These are phyloP conservation scores for Exsudoporus floridanus DNA, from an alignment of 1,284 basidiomycete species.

Conservation along the genomic window DNA sequence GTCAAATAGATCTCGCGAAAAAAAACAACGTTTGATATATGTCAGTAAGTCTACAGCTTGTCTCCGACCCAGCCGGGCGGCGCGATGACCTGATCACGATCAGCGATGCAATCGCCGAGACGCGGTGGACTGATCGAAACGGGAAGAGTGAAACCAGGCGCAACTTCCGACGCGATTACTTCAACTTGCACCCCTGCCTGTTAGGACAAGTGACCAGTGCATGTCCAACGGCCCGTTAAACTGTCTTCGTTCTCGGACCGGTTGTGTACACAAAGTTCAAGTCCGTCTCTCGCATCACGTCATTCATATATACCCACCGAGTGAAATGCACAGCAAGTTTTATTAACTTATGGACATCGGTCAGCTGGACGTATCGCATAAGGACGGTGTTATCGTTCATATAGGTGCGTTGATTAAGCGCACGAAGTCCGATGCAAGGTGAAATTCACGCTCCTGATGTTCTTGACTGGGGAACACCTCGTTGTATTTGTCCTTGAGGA, in stretches of 20 bases:
- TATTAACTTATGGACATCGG: constrained; percentile 14
- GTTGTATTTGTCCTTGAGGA: constrained; percentile 9
- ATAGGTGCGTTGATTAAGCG: constrained; percentile 25
- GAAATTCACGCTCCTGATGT: constrained; percentile 4
- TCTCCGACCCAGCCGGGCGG: constrained; percentile 17
- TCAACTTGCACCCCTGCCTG: constrained; percentile 3
- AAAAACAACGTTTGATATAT: constrained; percentile 20
- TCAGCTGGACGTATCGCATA: constrained; percentile 25
- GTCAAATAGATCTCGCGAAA: constrained; percentile 11
- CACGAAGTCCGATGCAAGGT: constrained; percentile 17
- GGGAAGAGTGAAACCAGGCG: constrained; percentile 8
- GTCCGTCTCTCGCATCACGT: constrained; percentile 29
- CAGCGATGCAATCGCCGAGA: constrained; percentile 13
- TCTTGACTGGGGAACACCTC: constrained; percentile 15
- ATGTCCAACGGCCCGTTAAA: constrained; percentile 15
- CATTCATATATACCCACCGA: constrained; percentile 28
- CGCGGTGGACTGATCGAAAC: not conserved
- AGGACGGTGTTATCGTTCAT: constrained; percentile 20
- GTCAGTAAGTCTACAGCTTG: constrained; percentile 1
- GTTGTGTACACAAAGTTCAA: constrained; percentile 31
- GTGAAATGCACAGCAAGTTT: constrained; percentile 17
- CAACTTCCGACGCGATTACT: constrained; percentile 20
- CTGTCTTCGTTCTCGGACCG: constrained; percentile 17
- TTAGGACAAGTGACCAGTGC: constrained; percentile 17
- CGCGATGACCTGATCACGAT: constrained; percentile 20